Evolutionary conservation across 2,329 filamentous ascomycete species (phyloP), one percentile per base, ranked within the genome.

Genomic region (Apiospora marii): DNA sequence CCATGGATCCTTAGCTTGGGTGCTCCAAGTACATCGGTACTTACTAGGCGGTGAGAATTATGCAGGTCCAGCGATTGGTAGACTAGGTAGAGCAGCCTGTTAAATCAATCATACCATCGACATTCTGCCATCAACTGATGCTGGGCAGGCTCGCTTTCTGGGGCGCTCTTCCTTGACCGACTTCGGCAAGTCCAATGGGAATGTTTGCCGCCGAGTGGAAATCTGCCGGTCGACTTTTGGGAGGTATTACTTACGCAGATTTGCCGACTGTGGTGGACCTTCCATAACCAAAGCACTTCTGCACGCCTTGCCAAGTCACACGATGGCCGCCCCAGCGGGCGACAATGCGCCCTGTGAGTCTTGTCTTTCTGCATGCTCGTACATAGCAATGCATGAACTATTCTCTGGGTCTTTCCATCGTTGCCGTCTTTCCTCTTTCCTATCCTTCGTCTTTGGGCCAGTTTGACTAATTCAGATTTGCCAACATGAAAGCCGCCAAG

Each of bases 401-500:
- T 24, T 41, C 22, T 64, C 34, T n/a, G 58, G 10, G 58, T 5
- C 58, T 64, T 41, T 24, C 13, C 58, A 22, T 3, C 34, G 34
- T 24, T 64, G 34, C n/a, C 34, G 34, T 73, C 2, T 68, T 27
- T 24, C 16, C 19, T 71, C 27, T 70, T 72, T 58, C 30, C 71
- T 64, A 27, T n/a, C 41, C 22, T 41, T 10, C 37, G 37, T 41
- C 30, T 19, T 16, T n/a, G n/a, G 6, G 34, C 16, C 34, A 37
- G 71, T 68, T 43, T 43, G 70, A 46, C 67, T 68, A n/a, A 68
- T 43, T 48, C 37, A 6, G n/a, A 77, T 78, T 81, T 70, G 80
- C 83, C 88, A 89, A 82, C 76, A 93, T 93, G 91, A 94, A 91
- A 85, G 85, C 84, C 58, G 83, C 84, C 71, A 92, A 90, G 81